phyloP scores from a whole-genome alignment of 106 monocot genomes.

The Allium cepa region DNA sequence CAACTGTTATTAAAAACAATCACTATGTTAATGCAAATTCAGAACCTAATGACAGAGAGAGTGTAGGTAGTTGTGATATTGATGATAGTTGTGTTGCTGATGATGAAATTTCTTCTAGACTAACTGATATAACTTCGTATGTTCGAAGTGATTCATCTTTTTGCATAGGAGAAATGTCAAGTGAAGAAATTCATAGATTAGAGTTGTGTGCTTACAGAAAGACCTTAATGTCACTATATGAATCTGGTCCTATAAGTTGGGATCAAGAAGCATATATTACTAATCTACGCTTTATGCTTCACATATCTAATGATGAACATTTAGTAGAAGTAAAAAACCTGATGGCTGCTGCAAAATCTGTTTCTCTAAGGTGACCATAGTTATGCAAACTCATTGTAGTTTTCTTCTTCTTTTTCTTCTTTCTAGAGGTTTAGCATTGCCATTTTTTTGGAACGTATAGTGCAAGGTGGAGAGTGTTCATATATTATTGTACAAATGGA shows the following conservation, averaged over 20 bases:
- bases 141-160: slow-evolving; percentile 1
- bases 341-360: slow-evolving; percentile 1
- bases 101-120: background rate
- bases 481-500: no score
- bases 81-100: background rate
- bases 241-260: slow-evolving; percentile 21
- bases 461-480: no score
- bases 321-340: slow-evolving; percentile 8
- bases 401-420: no score
- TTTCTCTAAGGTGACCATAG: background rate
- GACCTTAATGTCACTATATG: slow-evolving; percentile 13
- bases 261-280: slow-evolving; percentile 19
- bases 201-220: slow-evolving; percentile 18
- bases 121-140: slow-evolving; percentile 3
- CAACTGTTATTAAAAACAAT: background rate
- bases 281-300: slow-evolving; percentile 11
- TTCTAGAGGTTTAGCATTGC: no score
- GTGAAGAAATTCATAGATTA: slow-evolving; percentile 18
- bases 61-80: slow-evolving; percentile 19
- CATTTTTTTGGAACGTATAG: no score
- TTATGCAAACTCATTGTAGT: background rate
- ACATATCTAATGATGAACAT: slow-evolving; percentile 22
- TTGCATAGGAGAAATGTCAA: background rate
- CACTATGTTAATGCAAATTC: slow-evolving; percentile 2
- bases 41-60: slow-evolving; percentile 1